Conservation (phyloP, 208 protist genomes). For the Trypanosoma platydactyli region DNA sequence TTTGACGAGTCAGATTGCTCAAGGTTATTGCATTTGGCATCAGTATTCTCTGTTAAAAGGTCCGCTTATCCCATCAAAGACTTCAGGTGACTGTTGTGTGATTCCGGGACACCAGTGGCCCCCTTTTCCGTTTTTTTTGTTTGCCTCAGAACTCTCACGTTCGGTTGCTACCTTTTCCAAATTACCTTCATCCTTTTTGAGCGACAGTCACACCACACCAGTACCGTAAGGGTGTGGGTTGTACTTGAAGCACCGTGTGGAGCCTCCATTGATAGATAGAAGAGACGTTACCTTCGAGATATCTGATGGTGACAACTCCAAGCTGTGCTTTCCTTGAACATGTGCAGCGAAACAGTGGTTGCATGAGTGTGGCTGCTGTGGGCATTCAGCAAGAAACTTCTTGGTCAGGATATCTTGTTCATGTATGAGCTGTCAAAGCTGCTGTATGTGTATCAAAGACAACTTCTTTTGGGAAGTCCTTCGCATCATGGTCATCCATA, state of each 20-base stretch:
- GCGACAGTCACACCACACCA: conserved; percentile 70
- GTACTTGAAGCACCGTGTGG: conserved; percentile 59
- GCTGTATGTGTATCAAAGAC: conserved; percentile 41
- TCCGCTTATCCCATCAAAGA: no score
- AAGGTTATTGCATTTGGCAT: no score
- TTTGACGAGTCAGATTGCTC: no score
- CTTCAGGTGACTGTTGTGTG: no score
- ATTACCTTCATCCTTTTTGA: conserved; percentile 11
- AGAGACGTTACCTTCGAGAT: conserved; percentile 42
- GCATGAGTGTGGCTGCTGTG: conserved; percentile 61
- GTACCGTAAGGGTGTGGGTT: conserved; percentile 75
- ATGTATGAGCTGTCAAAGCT: conserved; percentile 65
- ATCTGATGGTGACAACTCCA: conserved; percentile 22
- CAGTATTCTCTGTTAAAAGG: no score
- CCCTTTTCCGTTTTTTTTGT: conserved; percentile 42
- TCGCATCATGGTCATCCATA: conserved; percentile 35
- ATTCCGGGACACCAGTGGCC: conserved; percentile 59
- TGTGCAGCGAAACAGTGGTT: conserved; percentile 75
- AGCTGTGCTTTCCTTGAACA: conserved; percentile 63
- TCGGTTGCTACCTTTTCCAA: conserved; percentile 12
- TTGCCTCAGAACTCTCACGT: conserved; percentile 37
- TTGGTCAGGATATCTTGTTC: conserved; percentile 70
- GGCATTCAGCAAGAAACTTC: conserved; percentile 48
- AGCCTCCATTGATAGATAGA: conserved; percentile 54
- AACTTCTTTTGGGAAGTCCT: conserved; percentile 32